phyloP scores from a whole-genome alignment of 345 rosid species.

The Eucalyptus erythrocorys region DNA sequence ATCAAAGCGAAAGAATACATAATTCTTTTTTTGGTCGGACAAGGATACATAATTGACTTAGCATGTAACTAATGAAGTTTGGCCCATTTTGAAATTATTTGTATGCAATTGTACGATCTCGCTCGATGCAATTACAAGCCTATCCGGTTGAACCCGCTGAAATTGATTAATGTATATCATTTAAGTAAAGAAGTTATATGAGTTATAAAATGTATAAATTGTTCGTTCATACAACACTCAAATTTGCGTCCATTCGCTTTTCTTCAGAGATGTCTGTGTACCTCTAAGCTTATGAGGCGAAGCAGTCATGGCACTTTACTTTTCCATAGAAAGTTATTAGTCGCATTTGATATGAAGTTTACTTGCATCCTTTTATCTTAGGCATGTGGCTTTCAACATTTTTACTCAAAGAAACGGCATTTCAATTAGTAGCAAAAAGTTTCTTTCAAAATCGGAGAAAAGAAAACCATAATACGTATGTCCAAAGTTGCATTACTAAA shows the following conservation, averaged over 20 bases:
- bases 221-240: not conserved
- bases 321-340: not conserved
- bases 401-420: not conserved
- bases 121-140: not conserved
- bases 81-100: not conserved
- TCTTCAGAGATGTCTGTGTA: not conserved
- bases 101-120: not conserved
- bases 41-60: not conserved
- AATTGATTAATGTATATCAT: not conserved
- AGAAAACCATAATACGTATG: not conserved
- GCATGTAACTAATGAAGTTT: not conserved
- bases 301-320: not conserved
- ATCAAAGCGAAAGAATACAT: not conserved
- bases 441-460: not conserved
- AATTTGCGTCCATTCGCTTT: not conserved
- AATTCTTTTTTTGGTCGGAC: not conserved
- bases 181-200: not conserved
- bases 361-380: not conserved
- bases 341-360: not conserved
- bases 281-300: not conserved
- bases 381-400: not conserved
- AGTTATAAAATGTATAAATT: too few relatives aligned
- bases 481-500: not conserved
- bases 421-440: not conserved
- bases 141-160: not conserved